Evolutionary conservation across 116 monocot genomes (phyloP), one percentile per base, ranked within the genome.

Genomic region (Cymodocea nodosa): DNA sequence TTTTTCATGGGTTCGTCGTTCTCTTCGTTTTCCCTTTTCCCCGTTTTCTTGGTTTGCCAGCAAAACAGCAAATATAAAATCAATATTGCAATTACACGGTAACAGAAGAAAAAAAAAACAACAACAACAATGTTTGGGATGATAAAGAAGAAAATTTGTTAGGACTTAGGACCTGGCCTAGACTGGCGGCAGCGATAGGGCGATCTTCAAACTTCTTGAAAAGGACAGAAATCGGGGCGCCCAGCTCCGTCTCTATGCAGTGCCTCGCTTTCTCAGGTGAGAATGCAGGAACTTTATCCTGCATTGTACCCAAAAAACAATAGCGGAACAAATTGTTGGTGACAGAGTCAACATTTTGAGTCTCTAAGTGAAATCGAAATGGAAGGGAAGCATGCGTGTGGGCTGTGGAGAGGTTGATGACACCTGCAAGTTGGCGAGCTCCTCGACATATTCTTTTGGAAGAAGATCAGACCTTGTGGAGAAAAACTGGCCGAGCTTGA

Each of bases 261-360:
- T 62, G 58, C 64, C 63, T 87, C 35, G 87, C 87, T 60, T 83
- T 88, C 56, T 80, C 75, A 22, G 81, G 71, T 49, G 95, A 87
- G 78, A 90, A 95, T 77, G 95, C 90, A 37, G 95, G 90, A 70
- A 95, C 90, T 60, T 87, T 79, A 75, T 95, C 95, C 95, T 95
- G 78, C 49, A 44, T 35, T 35, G 35, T 14, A 61, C 5, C 35
- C 12, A 44, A 44, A 44, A 44, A 44, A 44, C 7, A 44, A 44
- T 6, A 44, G 7, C 1, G 7, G 12, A 44, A 44, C 7, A 10
- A 44, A 44, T 12, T 44, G 12, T 44, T 10, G 44, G 12, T 44
- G 44, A 12, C 44, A 8, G 0, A 44, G 44, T 10, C 12, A 1
- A 44, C 44, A 44, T 44, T 44, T 6, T 44, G 12, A 44, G 44